Percentiles rank a stretch among this genome's conserved stretches.
Evolutionary conservation across 2,329 filamentous ascomycete species (phyloP).

Genomic region (Helminthosporium solani): DNA sequence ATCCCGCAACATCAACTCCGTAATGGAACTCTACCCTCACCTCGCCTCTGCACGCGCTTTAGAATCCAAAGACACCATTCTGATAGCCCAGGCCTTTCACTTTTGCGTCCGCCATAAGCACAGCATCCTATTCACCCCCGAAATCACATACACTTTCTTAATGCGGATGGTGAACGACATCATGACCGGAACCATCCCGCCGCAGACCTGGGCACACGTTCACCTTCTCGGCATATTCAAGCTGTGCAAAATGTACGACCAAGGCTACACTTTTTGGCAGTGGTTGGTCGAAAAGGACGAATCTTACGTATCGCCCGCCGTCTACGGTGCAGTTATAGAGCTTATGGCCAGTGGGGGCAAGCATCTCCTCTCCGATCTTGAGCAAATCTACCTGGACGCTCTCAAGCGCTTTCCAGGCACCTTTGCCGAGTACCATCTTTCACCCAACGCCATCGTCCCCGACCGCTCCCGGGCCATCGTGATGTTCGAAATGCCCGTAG

Average conservation of each 20-base stretch:
- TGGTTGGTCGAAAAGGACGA: slow-evolving; percentile 50
- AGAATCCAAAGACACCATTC: slow-evolving; percentile 23
- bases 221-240: slow-evolving; percentile 52
- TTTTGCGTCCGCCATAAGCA: slow-evolving; percentile 27
- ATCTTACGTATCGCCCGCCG: slow-evolving; percentile 42
- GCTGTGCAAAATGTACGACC: slow-evolving; percentile 43
- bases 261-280: slow-evolving; percentile 48
- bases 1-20: slow-evolving; percentile 12
- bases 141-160: slow-evolving; percentile 31
- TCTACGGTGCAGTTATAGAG: slow-evolving; percentile 54
- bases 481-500: slow-evolving; percentile 43
- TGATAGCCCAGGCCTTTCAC: slow-evolving; percentile 43
- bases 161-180: slow-evolving; percentile 46
- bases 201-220: slow-evolving; percentile 44
- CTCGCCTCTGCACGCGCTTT: slow-evolving; percentile 17
- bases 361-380: slow-evolving; percentile 45
- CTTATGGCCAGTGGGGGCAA: slow-evolving; percentile 46
- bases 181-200: slow-evolving; percentile 33
- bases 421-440: slow-evolving; percentile 51
- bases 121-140: slow-evolving; percentile 3
- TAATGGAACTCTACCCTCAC: slow-evolving; percentile 32
- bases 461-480: slow-evolving; percentile 40
- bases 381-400: slow-evolving; percentile 48
- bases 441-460: slow-evolving; percentile 48
- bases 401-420: slow-evolving; percentile 50